Evolutionary conservation across 352 stramenopile species (phyloP), one percentile per base, ranked within the genome.

Genomic region (Thalassiosira sp.): DNA sequence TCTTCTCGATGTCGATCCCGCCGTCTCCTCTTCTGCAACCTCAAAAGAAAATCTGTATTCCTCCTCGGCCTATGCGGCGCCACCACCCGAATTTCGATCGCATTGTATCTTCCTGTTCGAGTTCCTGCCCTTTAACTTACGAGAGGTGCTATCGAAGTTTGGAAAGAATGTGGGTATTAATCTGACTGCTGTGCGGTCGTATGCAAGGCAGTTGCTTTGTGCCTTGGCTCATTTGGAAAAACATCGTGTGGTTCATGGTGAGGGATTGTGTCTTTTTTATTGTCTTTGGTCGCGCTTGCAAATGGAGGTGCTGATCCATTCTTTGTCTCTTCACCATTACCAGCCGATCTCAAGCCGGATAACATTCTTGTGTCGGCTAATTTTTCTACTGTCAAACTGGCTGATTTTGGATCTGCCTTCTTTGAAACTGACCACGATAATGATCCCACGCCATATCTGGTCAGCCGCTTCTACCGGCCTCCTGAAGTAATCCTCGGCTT

Each of bases 401-500:
- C 94, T 65, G 97, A 99, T 86, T 98, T 99, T 89, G 97, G 97
- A 0, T 97, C 89, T 20, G 97, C 97, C 10, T 98, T 98, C 57
- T 95, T 97, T 74, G 83, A 95, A 59, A 91, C 92, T 18, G 91
- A 94, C 16, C 89, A 89, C 5, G 94, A 97, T 49, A 96, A 97
- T 72, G 94, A 98, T 51, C 94, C 95, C 20, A 98, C 97, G 15
- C 97, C 97, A 10, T 99, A 99, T 76, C 87, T 99, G 6, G 97
- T 99, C n/a, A 98, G 94, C 64, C 90, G 97, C 25, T 99, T 98
- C 81, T 99, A 99, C 85, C 95, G 97, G 57, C 96, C 97, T 16
- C 97, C 96, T 1, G 96, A 99, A 85, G 82, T 94, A 8, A 93
- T 94, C 46, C 68, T 94, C 28, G 88, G 89, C 11, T 52, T 95